Base-by-base conservation (phyloP, 352 stramenopile genomes). In the Elongisporangium prolatum region DNA sequence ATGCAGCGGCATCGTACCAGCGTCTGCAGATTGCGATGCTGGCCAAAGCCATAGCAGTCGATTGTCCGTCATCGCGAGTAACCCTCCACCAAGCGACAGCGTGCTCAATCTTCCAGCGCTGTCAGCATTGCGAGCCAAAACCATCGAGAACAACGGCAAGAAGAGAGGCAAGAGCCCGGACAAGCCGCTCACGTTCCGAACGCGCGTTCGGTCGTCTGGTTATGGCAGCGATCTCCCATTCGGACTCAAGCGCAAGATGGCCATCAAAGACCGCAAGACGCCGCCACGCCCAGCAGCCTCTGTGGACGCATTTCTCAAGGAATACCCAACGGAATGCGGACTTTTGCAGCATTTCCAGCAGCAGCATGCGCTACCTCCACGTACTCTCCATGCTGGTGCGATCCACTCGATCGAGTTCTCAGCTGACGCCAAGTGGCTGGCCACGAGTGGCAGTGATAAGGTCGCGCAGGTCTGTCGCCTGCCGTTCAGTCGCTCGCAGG, bases 151-250 rank as follows among this genome's bases (percentile, higher is more conserved):
- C 48, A 14, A 17, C 34, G 10, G 11, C 34, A 64, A 51, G 22
- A 72, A 62, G 25, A 61, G 53, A 2, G 40, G 48, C 3, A 83
- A 74, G 24, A 53, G 28, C 2, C 57, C 77, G 2, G 78, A 96
- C 68, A 86, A 93, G 14, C 81, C 86, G 18, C 73, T 95, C 48
- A 91, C 84, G 20, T 96, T 95, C 47, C 87, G 86, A 47, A 77
- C 78, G 14, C 71, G 77, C 16, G 84, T 96, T 53, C 78, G 80
- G 52, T 96, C 88, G 14, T 95, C 84, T 1, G 88, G 88, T 0
- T 96, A 96, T 64, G 88, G 86, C 47, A 18, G 52, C 14, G 14
- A 49, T 49, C 20, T 68, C 60, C 51, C 61, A 10, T 77, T 79
- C 18, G 55, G 56, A 0, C 48, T 52, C 3, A 80, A 68, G 22